phyloP scores from a whole-genome alignment of 2,329 filamentous ascomycete genomes.

The Aspergillus sp. region DNA sequence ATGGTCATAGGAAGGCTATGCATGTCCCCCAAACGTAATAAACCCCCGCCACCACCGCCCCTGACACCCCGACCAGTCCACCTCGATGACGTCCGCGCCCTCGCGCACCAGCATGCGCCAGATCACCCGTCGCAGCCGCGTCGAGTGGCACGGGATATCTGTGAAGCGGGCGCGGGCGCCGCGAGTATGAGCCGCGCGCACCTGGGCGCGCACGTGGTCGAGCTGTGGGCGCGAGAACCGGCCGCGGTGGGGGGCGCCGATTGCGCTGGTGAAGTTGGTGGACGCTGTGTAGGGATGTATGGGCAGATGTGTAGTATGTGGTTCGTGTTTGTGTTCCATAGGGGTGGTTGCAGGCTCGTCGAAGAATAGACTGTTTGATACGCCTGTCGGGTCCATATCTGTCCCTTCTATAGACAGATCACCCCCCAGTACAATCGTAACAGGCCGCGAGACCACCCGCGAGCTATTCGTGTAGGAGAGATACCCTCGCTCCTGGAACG shows the following conservation, averaged over 20 bases:
- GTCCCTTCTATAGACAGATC: too few relatives aligned
- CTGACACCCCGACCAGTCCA: slow-evolving; percentile 10
- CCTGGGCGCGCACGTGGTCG: slow-evolving; percentile 15
- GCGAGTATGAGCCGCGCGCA: slow-evolving; percentile 14
- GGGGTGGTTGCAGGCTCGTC: background rate
- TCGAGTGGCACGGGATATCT: slow-evolving; percentile 9
- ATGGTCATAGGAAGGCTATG: too few relatives aligned
- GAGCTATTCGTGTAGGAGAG: slow-evolving; percentile 20
- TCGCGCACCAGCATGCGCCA: slow-evolving; percentile 15
- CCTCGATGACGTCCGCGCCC: slow-evolving; percentile 19
- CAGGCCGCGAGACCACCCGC: slow-evolving; percentile 15
- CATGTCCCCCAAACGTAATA: background rate
- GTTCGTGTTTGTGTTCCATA: too few relatives aligned
- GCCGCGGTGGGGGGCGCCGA: slow-evolving; percentile 16
- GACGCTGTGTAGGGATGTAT: slow-evolving; percentile 7
- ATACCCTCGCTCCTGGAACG: slow-evolving; percentile 19
- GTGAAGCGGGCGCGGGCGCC: slow-evolving; percentile 15
- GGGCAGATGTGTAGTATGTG: too few relatives aligned
- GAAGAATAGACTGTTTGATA: slow-evolving; percentile 8
- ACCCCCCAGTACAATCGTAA: slow-evolving; percentile 25
- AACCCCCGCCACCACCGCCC: slow-evolving; percentile 3
- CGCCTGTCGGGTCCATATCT: too few relatives aligned
- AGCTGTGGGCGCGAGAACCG: slow-evolving; percentile 18
- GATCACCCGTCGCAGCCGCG: slow-evolving; percentile 8
- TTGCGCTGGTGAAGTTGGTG: slow-evolving; percentile 10